Conservation (phyloP, 768 basidiomycete species). For the Rickenella mellea region DNA sequence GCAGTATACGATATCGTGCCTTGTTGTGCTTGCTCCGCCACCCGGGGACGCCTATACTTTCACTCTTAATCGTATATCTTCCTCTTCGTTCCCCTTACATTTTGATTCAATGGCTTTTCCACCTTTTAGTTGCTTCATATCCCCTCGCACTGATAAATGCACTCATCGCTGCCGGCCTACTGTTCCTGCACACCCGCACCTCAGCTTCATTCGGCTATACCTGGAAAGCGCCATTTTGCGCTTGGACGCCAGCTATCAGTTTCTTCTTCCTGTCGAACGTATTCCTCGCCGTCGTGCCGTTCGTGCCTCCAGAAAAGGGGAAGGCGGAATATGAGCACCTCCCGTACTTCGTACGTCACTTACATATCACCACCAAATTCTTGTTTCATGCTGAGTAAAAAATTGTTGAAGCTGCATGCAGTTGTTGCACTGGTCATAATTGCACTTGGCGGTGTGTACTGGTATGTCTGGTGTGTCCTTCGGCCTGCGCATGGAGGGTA, state of each 20-base stretch:
- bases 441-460: constrained; percentile 42
- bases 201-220: constrained; percentile 28
- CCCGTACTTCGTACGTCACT: constrained; percentile 56
- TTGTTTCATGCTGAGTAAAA: not conserved
- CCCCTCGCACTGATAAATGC: constrained; percentile 49
- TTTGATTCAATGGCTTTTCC: not conserved
- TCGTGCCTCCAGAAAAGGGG: constrained; percentile 50
- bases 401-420: constrained; percentile 34
- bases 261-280: constrained; percentile 59
- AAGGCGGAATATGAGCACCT: constrained; percentile 43
- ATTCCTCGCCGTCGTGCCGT: constrained; percentile 51
- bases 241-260: constrained; percentile 36
- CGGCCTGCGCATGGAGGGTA: constrained; percentile 41
- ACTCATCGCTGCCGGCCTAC: constrained; percentile 48
- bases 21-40: constrained; percentile 46
- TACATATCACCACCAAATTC: not conserved
- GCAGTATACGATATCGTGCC: constrained; percentile 51
- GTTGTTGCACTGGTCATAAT: constrained; percentile 37
- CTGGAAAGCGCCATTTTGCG: constrained; percentile 61
- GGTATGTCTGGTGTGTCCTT: constrained; percentile 44
- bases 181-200: constrained; percentile 43
- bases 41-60: constrained; percentile 72
- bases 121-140: constrained; percentile 48
- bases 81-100: not conserved
- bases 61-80: constrained; percentile 47